A percentile compares a stretch with the other conserved stretches of the same genome.
Conservation (phyloP, 768 basidiomycete genomes). For the Candolleomyces aberdarensis region DNA sequence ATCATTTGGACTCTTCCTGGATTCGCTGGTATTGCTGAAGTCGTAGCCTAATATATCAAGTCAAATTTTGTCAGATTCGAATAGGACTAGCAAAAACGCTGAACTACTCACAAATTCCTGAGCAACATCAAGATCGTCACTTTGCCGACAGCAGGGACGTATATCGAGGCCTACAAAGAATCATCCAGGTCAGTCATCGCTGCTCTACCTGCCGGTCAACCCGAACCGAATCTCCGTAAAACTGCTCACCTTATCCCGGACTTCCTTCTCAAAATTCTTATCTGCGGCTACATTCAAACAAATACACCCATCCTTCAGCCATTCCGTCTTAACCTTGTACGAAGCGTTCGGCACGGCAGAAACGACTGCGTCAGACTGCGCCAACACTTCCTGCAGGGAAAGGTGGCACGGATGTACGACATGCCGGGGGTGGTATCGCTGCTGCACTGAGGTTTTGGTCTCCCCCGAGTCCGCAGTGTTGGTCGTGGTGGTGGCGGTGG, state of each 20-base stretch:
- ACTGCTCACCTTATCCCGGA: slow-evolving; percentile 77
- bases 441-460: slow-evolving; percentile 21
- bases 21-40: slow-evolving; percentile 49
- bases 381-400: slow-evolving; percentile 77
- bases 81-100: slow-evolving; percentile 1
- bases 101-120: slow-evolving; percentile 75
- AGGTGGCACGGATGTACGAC: slow-evolving; percentile 68
- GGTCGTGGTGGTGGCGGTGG: slow-evolving; percentile 2
- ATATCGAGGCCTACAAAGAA: slow-evolving; percentile 74
- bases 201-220: too few species aligned
- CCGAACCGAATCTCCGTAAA: not conserved
- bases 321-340: slow-evolving; percentile 88
- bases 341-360: slow-evolving; percentile 83
- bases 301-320: slow-evolving; percentile 91
- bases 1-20: slow-evolving; percentile 10
- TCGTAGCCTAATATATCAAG: slow-evolving; percentile 40
- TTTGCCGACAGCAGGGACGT: slow-evolving; percentile 96
- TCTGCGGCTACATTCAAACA: slow-evolving; percentile 92
- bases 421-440: slow-evolving; percentile 81
- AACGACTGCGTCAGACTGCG: slow-evolving; percentile 87
- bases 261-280: slow-evolving; percentile 94
- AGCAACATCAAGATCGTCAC: slow-evolving; percentile 98
- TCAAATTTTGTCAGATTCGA: slow-evolving; percentile 2
- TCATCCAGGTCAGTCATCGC: not conserved
- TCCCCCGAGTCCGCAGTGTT: slow-evolving; percentile 14